Percentiles rank a stretch among this genome's conserved stretches.
phyloP scores from a whole-genome alignment of 1,139 yeast genomes.

The Pneumocystis oryctolagi region DNA sequence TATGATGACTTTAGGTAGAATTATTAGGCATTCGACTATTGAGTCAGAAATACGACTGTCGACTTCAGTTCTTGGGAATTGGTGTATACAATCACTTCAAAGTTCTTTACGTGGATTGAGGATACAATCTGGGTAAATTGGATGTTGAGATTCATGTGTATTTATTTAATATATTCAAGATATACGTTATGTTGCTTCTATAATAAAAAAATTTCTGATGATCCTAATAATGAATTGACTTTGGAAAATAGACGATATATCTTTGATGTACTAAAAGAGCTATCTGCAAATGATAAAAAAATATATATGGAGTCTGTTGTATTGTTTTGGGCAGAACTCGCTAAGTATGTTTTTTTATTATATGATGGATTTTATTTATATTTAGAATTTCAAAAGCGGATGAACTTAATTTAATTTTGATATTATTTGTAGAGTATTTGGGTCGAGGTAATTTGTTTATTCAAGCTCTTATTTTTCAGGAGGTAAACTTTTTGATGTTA shows the following conservation, averaged over 20 bases:
- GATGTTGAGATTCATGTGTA: not conserved
- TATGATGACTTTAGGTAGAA: not conserved
- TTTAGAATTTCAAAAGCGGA: not conserved
- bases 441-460: slow-evolving; percentile 48
- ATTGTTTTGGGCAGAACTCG: slow-evolving; percentile 45
- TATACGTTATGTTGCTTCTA: not conserved
- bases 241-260: slow-evolving; percentile 2
- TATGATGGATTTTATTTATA: not conserved
- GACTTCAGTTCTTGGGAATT: not conserved
- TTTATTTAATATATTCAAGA: not conserved
- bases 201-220: not conserved
- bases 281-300: slow-evolving; percentile 14
- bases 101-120: not conserved
- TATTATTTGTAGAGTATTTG: slow-evolving; percentile 44
- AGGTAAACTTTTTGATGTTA: slow-evolving; percentile 29
- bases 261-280: slow-evolving; percentile 9
- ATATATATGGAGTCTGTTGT: slow-evolving; percentile 47
- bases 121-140: not conserved
- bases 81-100: not conserved
- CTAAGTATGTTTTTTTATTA: slow-evolving; percentile 41
- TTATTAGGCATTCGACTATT: not conserved
- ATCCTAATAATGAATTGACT: not conserved
- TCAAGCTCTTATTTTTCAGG: slow-evolving; percentile 48
- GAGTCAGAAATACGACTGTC: not conserved
- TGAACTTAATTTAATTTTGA: slow-evolving; percentile 43